These are phyloP conservation scores for Cercospora sp. DNA, from an alignment of 2,329 filamentous ascomycete species.

Conservation along the genomic window DNA sequence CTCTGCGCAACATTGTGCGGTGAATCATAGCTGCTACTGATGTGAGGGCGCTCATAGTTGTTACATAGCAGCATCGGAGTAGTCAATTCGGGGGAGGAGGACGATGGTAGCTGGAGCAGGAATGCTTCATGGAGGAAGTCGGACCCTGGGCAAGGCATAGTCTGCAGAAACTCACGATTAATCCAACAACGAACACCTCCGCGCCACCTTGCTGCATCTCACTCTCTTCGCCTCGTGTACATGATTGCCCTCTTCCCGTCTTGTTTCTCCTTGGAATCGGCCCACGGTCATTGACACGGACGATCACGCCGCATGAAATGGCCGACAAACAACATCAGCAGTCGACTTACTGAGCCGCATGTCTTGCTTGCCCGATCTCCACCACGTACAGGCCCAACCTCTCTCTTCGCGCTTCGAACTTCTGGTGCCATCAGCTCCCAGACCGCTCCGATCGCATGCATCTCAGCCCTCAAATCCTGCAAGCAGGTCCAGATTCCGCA, in stretches of 20 bases:
- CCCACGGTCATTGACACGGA: too few species aligned
- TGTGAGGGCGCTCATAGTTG: background rate
- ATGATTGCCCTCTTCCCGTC: background rate
- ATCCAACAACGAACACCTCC: background rate
- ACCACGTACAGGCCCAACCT: too few species aligned
- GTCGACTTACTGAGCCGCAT: too few species aligned
- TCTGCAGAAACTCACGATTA: background rate
- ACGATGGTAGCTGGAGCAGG: background rate
- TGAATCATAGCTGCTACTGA: background rate
- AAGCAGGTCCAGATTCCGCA: background rate
- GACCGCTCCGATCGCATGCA: too few species aligned
- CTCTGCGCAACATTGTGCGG: background rate
- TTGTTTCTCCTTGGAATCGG: background rate
- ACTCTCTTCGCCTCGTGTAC: background rate
- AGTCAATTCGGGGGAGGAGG: too few species aligned
- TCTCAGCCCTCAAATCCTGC: too few species aligned
- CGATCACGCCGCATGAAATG: too few species aligned
- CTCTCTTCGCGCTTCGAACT: too few species aligned
- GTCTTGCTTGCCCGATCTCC: too few species aligned
- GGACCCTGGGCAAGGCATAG: background rate
- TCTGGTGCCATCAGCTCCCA: too few species aligned
- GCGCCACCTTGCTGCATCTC: background rate
- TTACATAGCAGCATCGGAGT: background rate
- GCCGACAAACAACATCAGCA: too few species aligned
- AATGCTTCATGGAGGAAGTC: background rate